Evolutionary conservation across 148 eudicot species (phyloP).

Genomic region (Oxyria digyna): DNA sequence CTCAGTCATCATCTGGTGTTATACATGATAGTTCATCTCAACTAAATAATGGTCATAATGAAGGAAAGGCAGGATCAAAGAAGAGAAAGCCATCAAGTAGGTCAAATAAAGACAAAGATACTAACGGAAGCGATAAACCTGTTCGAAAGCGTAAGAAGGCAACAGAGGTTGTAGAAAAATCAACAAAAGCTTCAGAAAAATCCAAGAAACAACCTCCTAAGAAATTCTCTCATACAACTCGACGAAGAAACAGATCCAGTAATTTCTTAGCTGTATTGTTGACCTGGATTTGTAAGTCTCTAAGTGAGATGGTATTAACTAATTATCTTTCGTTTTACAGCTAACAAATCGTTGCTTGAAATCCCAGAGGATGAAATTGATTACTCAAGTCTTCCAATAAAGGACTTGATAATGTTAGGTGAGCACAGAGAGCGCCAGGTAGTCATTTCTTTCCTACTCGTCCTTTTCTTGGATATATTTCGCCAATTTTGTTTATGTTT

Average conservation of each 20-base stretch:
- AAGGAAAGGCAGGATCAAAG: no score
- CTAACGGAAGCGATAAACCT: conserved; percentile 11
- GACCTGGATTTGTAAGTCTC: not conserved
- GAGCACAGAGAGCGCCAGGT: conserved; percentile 51
- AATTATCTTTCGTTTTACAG: conserved; percentile 17
- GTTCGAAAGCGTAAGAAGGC: conserved; percentile 26
- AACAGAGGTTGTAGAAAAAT: conserved; percentile 23
- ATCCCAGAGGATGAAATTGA: conserved; percentile 74
- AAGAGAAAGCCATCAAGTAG: no score
- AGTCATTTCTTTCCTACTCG: conserved; percentile 15
- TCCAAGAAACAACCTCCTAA: conserved; percentile 28
- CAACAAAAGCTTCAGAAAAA: conserved; percentile 23
- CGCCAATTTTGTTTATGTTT: not conserved
- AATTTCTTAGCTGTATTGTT: conserved; percentile 5
- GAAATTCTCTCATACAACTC: conserved; percentile 65
- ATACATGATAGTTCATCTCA: no score
- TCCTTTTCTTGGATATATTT: not conserved
- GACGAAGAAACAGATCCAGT: conserved; percentile 57
- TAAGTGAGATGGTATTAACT: not conserved
- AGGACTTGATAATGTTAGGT: conserved; percentile 54
- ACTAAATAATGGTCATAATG: no score
- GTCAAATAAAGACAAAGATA: conserved; percentile 33
- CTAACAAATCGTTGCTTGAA: conserved; percentile 59
- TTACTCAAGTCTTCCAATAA: conserved; percentile 31
- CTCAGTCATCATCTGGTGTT: no score